Percentiles rank a stretch among this genome's conserved stretches.
phyloP scores from a whole-genome alignment of 1,139 yeast genomes.

The Candida frijolesensis region DNA sequence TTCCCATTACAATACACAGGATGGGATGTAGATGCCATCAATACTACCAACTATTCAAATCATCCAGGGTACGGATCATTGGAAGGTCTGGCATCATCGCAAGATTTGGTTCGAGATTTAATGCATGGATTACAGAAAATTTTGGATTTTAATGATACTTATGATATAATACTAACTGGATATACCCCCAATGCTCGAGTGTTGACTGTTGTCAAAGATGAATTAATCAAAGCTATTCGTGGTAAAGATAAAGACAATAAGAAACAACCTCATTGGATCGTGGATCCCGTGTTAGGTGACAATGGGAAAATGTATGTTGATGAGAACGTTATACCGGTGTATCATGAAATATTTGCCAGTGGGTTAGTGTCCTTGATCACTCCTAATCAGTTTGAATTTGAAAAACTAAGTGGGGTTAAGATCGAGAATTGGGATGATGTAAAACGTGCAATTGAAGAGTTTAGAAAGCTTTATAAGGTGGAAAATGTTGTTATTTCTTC shows the following conservation, averaged over 20 bases:
- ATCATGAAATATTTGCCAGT: constrained; percentile 25
- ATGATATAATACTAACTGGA: constrained; percentile 70
- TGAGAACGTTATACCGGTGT: constrained; percentile 33
- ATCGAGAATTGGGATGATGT: constrained; percentile 26
- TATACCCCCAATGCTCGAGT: constrained; percentile 65
- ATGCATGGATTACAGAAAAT: constrained; percentile 28
- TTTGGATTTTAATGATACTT: constrained; percentile 31
- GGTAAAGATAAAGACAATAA: constrained; percentile 2
- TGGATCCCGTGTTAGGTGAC: constrained; percentile 47
- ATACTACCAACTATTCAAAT: constrained; percentile 45
- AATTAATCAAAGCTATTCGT: constrained; percentile 25
- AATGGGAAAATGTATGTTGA: constrained; percentile 41
- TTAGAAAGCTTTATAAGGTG: constrained; percentile 24
- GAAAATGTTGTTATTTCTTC: constrained; percentile 40
- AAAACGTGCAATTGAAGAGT: constrained; percentile 22
- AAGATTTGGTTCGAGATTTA: constrained; percentile 24
- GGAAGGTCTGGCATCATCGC: constrained; percentile 25
- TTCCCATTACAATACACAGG: constrained; percentile 48
- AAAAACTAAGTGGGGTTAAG: constrained; percentile 28
- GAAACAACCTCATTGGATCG: constrained; percentile 29
- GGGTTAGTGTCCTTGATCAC: constrained; percentile 37
- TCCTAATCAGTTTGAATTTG: constrained; percentile 47
- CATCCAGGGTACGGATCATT: constrained; percentile 49
- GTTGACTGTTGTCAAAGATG: constrained; percentile 48
- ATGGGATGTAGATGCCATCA: constrained; percentile 47